These are phyloP conservation scores for Globisporangium polare DNA, from an alignment of 352 stramenopile genomes.

Conservation along the genomic window DNA sequence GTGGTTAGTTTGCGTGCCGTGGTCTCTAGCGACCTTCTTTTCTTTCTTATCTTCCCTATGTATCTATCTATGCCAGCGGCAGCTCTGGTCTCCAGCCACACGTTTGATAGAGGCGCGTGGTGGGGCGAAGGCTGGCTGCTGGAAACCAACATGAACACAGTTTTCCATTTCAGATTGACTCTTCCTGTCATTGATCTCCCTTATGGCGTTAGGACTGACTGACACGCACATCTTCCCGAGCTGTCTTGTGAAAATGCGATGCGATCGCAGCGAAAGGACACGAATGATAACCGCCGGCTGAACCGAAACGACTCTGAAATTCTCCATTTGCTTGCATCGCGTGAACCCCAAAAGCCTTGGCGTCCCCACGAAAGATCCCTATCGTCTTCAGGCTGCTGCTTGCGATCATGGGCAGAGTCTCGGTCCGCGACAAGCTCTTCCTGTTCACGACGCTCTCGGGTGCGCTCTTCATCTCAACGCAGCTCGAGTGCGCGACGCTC, in stretches of 20 bases:
- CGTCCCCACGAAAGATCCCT: too few relatives aligned
- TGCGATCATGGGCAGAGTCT: conserved; percentile 7
- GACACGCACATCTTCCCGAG: too few relatives aligned
- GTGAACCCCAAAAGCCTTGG: too few relatives aligned
- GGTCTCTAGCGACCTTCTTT: neutral
- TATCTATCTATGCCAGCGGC: conserved; percentile 12
- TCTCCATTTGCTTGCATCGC: too few relatives aligned
- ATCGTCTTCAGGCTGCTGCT: neutral
- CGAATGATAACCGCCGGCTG: neutral
- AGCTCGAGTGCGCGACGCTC: conserved; percentile 26
- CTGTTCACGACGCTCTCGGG: conserved; percentile 12
- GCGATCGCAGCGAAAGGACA: neutral
- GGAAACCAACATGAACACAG: neutral
- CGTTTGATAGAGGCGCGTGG: neutral
- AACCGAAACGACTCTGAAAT: neutral
- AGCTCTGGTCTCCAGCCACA: neutral
- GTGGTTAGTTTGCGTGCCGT: conserved; percentile 12
- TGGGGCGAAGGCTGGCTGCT: neutral
- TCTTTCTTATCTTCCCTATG: conserved; percentile 7
- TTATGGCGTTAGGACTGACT: too few relatives aligned
- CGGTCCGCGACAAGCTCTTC: conserved; percentile 13
- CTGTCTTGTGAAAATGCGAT: neutral
- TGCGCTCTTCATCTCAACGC: conserved; percentile 23
- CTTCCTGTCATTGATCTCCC: too few relatives aligned
- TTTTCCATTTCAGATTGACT: neutral